Conservation (phyloP, 352 stramenopile genomes). For the Phytophthora quininea region DNA sequence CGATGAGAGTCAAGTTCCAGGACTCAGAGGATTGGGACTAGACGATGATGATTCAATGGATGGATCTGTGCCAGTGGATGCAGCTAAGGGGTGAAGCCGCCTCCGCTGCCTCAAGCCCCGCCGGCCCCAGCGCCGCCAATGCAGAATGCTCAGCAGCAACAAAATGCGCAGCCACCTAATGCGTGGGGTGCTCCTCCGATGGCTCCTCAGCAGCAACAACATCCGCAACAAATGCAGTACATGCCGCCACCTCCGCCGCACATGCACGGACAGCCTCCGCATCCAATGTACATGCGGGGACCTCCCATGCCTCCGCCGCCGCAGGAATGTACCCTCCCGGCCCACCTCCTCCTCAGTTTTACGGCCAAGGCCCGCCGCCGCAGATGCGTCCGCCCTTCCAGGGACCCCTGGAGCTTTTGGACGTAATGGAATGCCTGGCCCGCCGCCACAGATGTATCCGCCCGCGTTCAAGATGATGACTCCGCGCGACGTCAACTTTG, state of each 20-base stretch:
- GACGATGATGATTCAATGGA: conserved; percentile 66
- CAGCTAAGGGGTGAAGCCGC: conserved; percentile 20
- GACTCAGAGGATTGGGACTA: conserved; percentile 65
- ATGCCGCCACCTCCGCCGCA: conserved; percentile 30
- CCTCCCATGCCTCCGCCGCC: conserved; percentile 35
- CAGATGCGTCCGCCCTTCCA: conserved; percentile 35
- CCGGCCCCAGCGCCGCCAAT: conserved; percentile 31
- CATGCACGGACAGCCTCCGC: conserved; percentile 41
- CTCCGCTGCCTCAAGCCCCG: conserved; percentile 35
- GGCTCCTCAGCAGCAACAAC: conserved; percentile 24
- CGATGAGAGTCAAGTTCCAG: conserved; percentile 73
- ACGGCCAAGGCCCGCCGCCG: conserved; percentile 27
- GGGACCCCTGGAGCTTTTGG: conserved; percentile 28
- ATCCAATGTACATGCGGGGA: conserved; percentile 44
- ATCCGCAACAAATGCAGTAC: conserved; percentile 37
- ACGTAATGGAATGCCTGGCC: conserved; percentile 22
- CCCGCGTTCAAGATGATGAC: conserved; percentile 87
- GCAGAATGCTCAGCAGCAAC: conserved; percentile 12
- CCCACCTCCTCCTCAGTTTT: conserved; percentile 28
- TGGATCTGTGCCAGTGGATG: conserved; percentile 2
- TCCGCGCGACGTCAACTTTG: conserved; percentile 83
- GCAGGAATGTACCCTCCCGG: conserved; percentile 44
- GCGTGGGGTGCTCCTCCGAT: conserved; percentile 41
- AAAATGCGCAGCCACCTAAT: conserved; percentile 19
- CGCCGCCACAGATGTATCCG: conserved; percentile 45